These are phyloP conservation scores for Pseudopithomyces maydicus DNA, from an alignment of 2,329 filamentous ascomycete species.

Conservation along the genomic window DNA sequence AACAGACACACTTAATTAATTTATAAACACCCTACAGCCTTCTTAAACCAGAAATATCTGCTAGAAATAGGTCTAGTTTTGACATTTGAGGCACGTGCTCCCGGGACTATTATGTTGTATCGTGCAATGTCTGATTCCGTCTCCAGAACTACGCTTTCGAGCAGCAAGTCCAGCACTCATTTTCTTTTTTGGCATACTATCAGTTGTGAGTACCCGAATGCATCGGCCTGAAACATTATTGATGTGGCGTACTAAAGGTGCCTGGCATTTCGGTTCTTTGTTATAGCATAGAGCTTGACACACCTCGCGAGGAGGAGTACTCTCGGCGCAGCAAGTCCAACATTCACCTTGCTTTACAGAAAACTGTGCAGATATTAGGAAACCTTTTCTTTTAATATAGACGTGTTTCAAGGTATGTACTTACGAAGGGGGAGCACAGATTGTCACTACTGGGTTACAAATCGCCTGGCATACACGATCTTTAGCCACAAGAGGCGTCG, in stretches of 20 bases:
- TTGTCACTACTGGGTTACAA: not conserved
- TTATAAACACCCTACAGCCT: not conserved
- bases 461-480: not conserved
- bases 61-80: too few species aligned
- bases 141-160: not conserved
- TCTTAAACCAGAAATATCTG: too few species aligned
- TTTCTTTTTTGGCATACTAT: not conserved
- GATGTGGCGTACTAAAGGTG: not conserved
- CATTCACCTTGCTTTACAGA: not conserved
- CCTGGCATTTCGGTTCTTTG: not conserved
- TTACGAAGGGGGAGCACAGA: not conserved
- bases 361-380: not conserved
- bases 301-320: not conserved
- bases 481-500: not conserved
- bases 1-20: not conserved
- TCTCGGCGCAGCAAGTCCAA: constrained; percentile 8
- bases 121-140: too few species aligned
- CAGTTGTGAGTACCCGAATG: not conserved
- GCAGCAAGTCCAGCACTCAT: not conserved
- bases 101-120: too few species aligned
- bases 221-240: not conserved
- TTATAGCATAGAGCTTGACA: constrained; percentile 1
- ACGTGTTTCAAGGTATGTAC: not conserved
- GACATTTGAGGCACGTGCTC: too few species aligned
- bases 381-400: not conserved